Conservation (phyloP, 2,329 filamentous ascomycete genomes). For the Colletotrichum incanum region DNA sequence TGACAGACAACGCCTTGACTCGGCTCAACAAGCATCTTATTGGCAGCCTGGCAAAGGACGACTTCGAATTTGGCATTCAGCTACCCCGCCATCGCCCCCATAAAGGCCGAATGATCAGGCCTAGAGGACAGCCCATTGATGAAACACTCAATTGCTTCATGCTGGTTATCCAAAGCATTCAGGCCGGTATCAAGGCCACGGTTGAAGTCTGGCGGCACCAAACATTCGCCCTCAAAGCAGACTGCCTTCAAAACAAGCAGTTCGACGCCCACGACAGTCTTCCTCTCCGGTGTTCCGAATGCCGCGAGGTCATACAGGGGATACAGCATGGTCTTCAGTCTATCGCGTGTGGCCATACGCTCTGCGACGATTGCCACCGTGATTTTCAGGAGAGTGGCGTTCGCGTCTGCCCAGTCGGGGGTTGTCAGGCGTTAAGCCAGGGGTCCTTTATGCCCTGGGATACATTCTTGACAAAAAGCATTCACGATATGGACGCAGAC, state of each 20-base stretch:
- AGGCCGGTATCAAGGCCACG: constrained; percentile 24
- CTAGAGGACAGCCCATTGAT: constrained; percentile 44
- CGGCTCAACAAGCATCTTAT: constrained; percentile 15
- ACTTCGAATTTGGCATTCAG: constrained; percentile 45
- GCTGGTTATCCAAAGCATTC: constrained; percentile 43
- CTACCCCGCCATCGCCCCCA: constrained; percentile 40
- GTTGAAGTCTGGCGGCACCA: constrained; percentile 13
- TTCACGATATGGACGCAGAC: neutral
- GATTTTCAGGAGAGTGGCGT: neutral
- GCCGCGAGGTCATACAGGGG: neutral
- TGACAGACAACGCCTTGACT: neutral
- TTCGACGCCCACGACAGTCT: neutral
- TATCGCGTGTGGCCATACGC: constrained; percentile 31
- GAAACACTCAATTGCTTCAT: constrained; percentile 45
- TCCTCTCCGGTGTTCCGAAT: constrained; percentile 8
- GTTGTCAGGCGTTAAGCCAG: neutral
- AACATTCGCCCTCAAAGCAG: constrained; percentile 10
- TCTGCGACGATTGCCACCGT: constrained; percentile 10
- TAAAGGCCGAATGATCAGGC: constrained; percentile 30
- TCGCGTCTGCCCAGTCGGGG: constrained; percentile 4
- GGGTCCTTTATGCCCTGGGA: constrained; percentile 11
- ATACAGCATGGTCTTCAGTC: constrained; percentile 4
- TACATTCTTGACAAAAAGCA: neutral
- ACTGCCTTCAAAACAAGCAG: neutral
- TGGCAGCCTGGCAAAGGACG: constrained; percentile 28